These are phyloP conservation scores for Claviceps africana DNA, from an alignment of 2,329 filamentous ascomycete species.

Conservation along the genomic window DNA sequence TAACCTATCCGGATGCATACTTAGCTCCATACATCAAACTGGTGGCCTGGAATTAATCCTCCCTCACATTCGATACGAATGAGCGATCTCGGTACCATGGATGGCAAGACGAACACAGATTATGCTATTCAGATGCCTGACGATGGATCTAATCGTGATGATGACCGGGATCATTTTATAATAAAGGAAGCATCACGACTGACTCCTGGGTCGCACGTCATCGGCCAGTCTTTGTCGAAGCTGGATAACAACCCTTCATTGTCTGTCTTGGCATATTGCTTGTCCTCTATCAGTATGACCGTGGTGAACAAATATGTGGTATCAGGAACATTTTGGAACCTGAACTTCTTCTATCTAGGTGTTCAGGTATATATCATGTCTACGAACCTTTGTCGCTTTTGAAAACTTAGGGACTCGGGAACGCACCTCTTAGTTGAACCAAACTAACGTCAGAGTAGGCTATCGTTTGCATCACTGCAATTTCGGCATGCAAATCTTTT, in stretches of 20 bases:
- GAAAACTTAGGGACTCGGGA: background rate
- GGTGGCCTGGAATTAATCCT: background rate
- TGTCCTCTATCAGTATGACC: conserved; percentile 97
- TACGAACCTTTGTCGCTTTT: background rate
- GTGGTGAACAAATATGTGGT: conserved; percentile 99
- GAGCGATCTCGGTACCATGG: conserved; percentile 37
- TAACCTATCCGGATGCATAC: too few species aligned
- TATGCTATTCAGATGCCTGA: conserved; percentile 59
- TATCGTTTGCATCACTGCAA: conserved; percentile 74
- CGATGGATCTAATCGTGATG: conserved; percentile 28
- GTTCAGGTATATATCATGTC: conserved; percentile 54
- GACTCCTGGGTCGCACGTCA: conserved; percentile 1
- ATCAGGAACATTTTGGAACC: conserved; percentile 79
- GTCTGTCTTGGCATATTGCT: conserved; percentile 81
- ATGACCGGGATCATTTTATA: conserved; percentile 39
- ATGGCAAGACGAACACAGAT: conserved; percentile 82
- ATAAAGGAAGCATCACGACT: conserved; percentile 13
- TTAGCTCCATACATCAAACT: background rate
- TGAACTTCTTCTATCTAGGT: conserved; percentile 89
- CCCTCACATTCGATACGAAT: too few species aligned
- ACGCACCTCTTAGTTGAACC: too few species aligned
- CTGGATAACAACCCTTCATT: conserved; percentile 63
- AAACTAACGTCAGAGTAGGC: conserved; percentile 40
- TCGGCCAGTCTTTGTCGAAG: conserved; percentile 21
- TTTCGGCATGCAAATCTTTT: conserved; percentile 65